Evolutionary conservation across 371 early-diverging fungal genomes (phyloP).

Genomic region (Apophysomyces ossiformis): DNA sequence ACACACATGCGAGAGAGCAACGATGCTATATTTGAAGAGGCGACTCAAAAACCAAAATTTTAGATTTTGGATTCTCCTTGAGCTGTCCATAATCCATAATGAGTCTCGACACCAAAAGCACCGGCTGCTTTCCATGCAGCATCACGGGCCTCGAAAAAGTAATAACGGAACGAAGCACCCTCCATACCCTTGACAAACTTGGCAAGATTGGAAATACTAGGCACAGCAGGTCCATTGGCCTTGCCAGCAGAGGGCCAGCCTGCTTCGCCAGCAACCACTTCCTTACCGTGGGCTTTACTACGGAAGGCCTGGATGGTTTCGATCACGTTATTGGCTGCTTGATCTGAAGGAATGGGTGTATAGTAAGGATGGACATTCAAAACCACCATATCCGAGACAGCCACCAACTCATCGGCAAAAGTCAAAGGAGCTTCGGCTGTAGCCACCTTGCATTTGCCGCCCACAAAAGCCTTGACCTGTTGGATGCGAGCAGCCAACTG

Average conservation of each 20-base stretch:
- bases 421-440: slow-evolving; percentile 54
- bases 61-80: slow-evolving; percentile 29
- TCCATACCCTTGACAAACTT: slow-evolving; percentile 46
- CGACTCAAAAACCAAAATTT: not conserved
- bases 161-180: slow-evolving; percentile 50
- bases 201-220: slow-evolving; percentile 49
- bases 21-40: not conserved
- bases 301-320: slow-evolving; percentile 48
- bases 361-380: slow-evolving; percentile 68
- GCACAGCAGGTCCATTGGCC: slow-evolving; percentile 46
- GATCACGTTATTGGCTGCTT: slow-evolving; percentile 37
- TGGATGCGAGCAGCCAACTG: slow-evolving; percentile 38
- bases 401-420: slow-evolving; percentile 37
- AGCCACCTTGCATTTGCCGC: slow-evolving; percentile 45
- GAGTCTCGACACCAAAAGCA: slow-evolving; percentile 53
- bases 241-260: slow-evolving; percentile 73
- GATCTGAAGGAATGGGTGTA: slow-evolving; percentile 30
- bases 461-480: slow-evolving; percentile 44
- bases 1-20: not conserved
- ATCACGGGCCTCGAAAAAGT: slow-evolving; percentile 67
- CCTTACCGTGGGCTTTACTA: slow-evolving; percentile 45
- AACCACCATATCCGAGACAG: slow-evolving; percentile 48
- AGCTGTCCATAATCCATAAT: slow-evolving; percentile 57
- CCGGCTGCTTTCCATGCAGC: slow-evolving; percentile 61
- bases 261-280: slow-evolving; percentile 61